These are phyloP conservation scores for Adansonia rubrostipa DNA, from an alignment of 441 rosid genomes.

Conservation along the genomic window DNA sequence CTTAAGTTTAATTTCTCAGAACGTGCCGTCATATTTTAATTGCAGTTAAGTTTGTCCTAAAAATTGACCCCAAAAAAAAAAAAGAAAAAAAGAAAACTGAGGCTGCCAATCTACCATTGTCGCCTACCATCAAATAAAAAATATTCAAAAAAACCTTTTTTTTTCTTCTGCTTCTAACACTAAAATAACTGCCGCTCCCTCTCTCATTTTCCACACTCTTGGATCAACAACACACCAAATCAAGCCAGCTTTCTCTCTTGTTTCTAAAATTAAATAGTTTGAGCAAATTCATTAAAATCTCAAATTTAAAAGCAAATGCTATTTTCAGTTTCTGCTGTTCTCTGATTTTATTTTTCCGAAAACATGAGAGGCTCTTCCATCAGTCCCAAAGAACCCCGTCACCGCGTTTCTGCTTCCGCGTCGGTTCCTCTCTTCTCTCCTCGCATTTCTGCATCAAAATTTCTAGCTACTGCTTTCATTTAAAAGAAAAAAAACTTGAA, in stretches of 20 bases:
- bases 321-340: background rate
- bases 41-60: no score
- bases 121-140: no score
- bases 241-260: background rate
- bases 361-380: slow-evolving; percentile 59
- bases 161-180: no score
- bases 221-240: background rate
- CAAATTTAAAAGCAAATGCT: background rate
- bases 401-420: slow-evolving; percentile 55
- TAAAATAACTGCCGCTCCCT: slow-evolving; percentile 6
- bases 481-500: background rate
- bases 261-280: background rate
- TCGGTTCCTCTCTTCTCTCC: slow-evolving; percentile 37
- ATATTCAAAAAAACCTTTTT: no score
- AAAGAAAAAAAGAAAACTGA: no score
- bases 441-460: background rate
- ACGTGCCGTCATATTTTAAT: no score
- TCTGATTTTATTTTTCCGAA: background rate
- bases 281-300: background rate
- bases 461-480: background rate
- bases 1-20: no score
- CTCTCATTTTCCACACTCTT: slow-evolving; percentile 10
- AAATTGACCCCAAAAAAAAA: no score
- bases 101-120: no score
- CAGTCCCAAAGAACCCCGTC: slow-evolving; percentile 60